Conservation (phyloP, 2,329 filamentous ascomycete genomes). For the Aotearoamyces nothofagi region DNA sequence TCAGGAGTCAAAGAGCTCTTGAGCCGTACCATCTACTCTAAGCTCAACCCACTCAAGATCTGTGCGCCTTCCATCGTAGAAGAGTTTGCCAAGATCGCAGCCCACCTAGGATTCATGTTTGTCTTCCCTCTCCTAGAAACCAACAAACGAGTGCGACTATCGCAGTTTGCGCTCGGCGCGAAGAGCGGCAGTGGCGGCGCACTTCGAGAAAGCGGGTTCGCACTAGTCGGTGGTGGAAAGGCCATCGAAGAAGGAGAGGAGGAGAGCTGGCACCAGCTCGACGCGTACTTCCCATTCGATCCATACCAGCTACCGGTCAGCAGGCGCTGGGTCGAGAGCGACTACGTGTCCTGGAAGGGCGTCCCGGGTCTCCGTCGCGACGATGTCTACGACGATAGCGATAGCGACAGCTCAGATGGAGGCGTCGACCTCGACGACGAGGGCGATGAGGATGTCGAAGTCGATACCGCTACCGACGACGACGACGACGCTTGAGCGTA, state of each 20-base stretch:
- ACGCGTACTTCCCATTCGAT: conserved; percentile 95
- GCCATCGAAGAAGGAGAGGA: conserved; percentile 34
- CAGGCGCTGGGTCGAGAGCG: conserved; percentile 71
- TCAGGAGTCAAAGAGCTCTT: conserved; percentile 60
- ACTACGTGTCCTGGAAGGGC: conserved; percentile 70
- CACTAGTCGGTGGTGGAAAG: conserved; percentile 29
- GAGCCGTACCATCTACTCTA: conserved; percentile 65
- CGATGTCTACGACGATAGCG: conserved; percentile 20
- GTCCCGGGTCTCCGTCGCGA: conserved; percentile 54
- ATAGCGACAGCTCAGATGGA: conserved; percentile 34
- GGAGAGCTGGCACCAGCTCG: conserved; percentile 70
- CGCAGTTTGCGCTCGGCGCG: conserved; percentile 48
- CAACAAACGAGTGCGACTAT: conserved; percentile 79
- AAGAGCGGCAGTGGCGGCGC: conserved; percentile 29
- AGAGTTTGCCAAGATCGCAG: conserved; percentile 78
- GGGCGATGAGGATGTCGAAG: conserved; percentile 22
- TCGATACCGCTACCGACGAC: conserved; percentile 14
- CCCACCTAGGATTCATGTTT: conserved; percentile 78
- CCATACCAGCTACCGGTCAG: conserved; percentile 84
- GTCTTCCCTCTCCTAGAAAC: conserved; percentile 76
- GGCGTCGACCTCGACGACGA: conserved; percentile 26
- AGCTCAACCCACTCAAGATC: conserved; percentile 88
- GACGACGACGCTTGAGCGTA: no score
- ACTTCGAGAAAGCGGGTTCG: conserved; percentile 34
- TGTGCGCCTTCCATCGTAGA: conserved; percentile 82